Conservation (phyloP, 441 rosid species). For the Brassica hybrid region DNA sequence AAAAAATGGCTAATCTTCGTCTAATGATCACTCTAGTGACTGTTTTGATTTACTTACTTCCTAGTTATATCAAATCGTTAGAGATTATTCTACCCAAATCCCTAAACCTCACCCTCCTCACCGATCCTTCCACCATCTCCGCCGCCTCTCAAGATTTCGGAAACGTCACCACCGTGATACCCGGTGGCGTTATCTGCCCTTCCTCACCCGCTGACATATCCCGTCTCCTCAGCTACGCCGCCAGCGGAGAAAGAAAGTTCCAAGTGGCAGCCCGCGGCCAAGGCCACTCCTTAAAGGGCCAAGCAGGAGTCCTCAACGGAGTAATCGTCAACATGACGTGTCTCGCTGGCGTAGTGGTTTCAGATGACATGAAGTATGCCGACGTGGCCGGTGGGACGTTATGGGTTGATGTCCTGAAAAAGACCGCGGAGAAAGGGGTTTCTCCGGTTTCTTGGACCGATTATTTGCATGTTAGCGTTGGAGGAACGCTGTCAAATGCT, state of each 20-base stretch:
- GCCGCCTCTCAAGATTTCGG: conserved; percentile 74
- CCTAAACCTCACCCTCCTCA: conserved; percentile 44
- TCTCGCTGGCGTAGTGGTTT: conserved; percentile 39
- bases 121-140: conserved; percentile 50
- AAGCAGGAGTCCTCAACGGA: conserved; percentile 77
- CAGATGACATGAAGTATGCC: conserved; percentile 43
- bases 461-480: conserved; percentile 74
- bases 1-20: conserved; percentile 27
- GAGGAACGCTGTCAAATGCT: conserved; percentile 92
- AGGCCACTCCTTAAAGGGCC: conserved; percentile 92
- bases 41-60: neutral
- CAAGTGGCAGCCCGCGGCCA: conserved; percentile 87
- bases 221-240: conserved; percentile 49
- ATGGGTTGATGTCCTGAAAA: conserved; percentile 71
- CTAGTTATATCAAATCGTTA: conserved; percentile 11
- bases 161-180: conserved; percentile 55
- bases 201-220: conserved; percentile 57
- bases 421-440: conserved; percentile 50
- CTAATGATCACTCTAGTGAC: conserved; percentile 15
- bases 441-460: conserved; percentile 92
- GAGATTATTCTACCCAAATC: conserved; percentile 30
- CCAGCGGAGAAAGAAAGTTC: conserved; percentile 42
- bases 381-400: conserved; percentile 88
- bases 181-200: conserved; percentile 74
- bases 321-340: conserved; percentile 81